Base-by-base conservation (phyloP, 169 alveolate species). In the Eimeria maxima region DNA sequence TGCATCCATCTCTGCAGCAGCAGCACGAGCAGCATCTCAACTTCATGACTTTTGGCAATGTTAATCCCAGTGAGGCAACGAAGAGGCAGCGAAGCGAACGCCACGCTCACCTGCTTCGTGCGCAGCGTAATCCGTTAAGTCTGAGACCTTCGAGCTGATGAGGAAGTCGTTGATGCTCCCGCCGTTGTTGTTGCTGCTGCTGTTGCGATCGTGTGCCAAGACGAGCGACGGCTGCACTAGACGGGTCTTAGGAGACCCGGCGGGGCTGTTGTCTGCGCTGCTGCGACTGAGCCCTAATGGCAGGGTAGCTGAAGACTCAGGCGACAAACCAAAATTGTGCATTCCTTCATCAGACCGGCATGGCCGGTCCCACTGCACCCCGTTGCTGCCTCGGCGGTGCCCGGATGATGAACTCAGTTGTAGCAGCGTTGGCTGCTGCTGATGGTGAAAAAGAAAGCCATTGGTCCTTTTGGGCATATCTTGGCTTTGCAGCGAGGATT, bases 401-500 rank as follows among this genome's bases (percentile, higher is more conserved):
- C 60, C 50, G 55, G 27, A 74, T 53, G 60, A 53, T n/a, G 86
- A 63, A 33, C 90, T 22, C 13, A 22, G 60, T 10, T 50, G 90
- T n/a, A 80, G 90, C 67, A 80, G 69, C 63, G 90, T 50, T 27
- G 90, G 90, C 33, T 80, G 90, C 22, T n/a, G 90, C 63, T n/a
- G 63, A 44, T 7, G 60, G 20, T 53, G 1, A 16, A 44, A 14
- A 20, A 47, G 90, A 42, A 44, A 80, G 20, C 71, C 67, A 16
- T 80, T 63, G 18, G 13, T 67, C 7, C 10, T 67, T 6, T 80
- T 67, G 67, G 53, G 22, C 8, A 8, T 80, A 38, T 80, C 90
- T 18, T 80, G 71, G n/a, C 90, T 45, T 42, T 80, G 50, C 67
- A 24, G 69, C n/a, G 90, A 20, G 22, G 38, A 42, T 14, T 24